A percentile compares a stretch with the other conserved stretches of the same genome.
These are phyloP conservation scores for Hemileia vastatrix DNA, from an alignment of 1,284 basidiomycete genomes.

Conservation along the genomic window DNA sequence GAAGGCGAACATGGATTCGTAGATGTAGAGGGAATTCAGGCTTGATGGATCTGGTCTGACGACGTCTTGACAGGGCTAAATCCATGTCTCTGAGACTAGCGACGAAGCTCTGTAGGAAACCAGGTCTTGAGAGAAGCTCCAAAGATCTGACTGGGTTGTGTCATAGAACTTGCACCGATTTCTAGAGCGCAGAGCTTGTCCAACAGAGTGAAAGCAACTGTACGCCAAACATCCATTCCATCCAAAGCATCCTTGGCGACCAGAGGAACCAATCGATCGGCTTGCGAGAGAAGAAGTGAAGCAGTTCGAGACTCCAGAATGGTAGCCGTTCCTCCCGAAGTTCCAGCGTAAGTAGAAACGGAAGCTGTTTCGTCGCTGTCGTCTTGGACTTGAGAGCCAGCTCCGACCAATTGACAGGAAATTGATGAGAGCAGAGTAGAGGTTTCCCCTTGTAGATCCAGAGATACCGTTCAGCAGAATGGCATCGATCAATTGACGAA, in stretches of 20 bases:
- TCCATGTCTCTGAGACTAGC: slow-evolving; percentile 74
- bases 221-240: slow-evolving; percentile 91
- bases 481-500: slow-evolving; percentile 68
- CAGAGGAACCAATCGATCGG: slow-evolving; percentile 62
- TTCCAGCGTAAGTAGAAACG: slow-evolving; percentile 31
- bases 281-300: slow-evolving; percentile 48
- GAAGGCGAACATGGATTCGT: slow-evolving; percentile 83
- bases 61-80: slow-evolving; percentile 62
- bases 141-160: slow-evolving; percentile 49
- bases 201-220: slow-evolving; percentile 75
- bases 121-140: slow-evolving; percentile 61
- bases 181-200: slow-evolving; percentile 56
- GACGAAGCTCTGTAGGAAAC: slow-evolving; percentile 79
- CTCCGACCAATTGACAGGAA: slow-evolving; percentile 51
- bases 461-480: slow-evolving; percentile 65
- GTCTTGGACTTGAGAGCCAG: slow-evolving; percentile 25
- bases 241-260: slow-evolving; percentile 84
- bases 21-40: slow-evolving; percentile 83
- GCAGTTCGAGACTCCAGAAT: slow-evolving; percentile 30
- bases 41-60: slow-evolving; percentile 82
- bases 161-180: slow-evolving; percentile 17
- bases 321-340: slow-evolving; percentile 24
- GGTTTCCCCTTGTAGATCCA: slow-evolving; percentile 87
- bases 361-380: slow-evolving; percentile 29
- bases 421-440: slow-evolving; percentile 84